Evolutionary conservation across 2,329 filamentous ascomycete species (phyloP).

Genomic region (Pseudocercospora fijiensis): DNA sequence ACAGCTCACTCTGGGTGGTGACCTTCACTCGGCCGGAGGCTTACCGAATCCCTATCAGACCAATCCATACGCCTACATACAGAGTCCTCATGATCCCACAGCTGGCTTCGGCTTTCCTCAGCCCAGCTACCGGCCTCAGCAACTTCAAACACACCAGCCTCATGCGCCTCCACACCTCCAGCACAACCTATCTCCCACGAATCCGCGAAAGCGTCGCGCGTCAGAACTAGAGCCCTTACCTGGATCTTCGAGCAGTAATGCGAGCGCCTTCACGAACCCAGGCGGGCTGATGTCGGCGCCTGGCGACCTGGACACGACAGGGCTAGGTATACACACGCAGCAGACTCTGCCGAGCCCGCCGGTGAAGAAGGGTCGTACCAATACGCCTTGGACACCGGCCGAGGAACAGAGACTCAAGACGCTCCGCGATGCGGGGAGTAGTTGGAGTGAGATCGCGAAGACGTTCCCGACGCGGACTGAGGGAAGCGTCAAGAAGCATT

Average conservation of each 20-base stretch:
- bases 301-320: constrained; percentile 19
- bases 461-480: constrained; percentile 93
- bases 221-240: constrained; percentile 37
- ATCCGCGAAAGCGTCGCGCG: constrained; percentile 40
- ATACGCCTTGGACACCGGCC: constrained; percentile 94
- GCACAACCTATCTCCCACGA: constrained; percentile 36
- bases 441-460: constrained; percentile 98
- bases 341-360: constrained; percentile 48
- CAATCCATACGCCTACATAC: constrained; percentile 32
- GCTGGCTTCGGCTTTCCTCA: constrained; percentile 33
- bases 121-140: constrained; percentile 28
- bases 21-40: constrained; percentile 27
- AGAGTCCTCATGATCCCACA: constrained; percentile 31
- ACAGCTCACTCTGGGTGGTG: constrained; percentile 38
- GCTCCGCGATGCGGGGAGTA: constrained; percentile 89
- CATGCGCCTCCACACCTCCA: constrained; percentile 38
- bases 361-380: constrained; percentile 93
- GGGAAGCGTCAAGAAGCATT: constrained; percentile 98
- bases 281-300: constrained; percentile 30
- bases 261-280: constrained; percentile 32
- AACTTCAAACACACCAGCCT: constrained; percentile 36
- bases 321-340: constrained; percentile 34
- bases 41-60: constrained; percentile 34
- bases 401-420: constrained; percentile 90
- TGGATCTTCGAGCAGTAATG: constrained; percentile 35